Evolutionary conservation across 1,284 basidiomycete species (phyloP), one percentile per base, ranked within the genome.

Genomic region (Mrakiaceae sp.): DNA sequence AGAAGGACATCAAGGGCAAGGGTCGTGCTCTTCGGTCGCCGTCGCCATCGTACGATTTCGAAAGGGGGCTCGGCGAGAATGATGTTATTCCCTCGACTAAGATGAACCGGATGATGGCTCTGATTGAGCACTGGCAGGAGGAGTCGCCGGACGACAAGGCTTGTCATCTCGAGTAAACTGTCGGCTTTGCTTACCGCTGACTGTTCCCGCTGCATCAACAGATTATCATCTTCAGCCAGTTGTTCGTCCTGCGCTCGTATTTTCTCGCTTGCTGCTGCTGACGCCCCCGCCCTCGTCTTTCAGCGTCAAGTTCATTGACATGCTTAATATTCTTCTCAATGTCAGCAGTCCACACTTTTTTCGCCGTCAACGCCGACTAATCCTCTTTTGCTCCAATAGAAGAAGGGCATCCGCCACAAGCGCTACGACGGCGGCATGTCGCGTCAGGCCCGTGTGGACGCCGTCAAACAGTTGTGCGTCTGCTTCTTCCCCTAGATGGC

Each of bases 391-490:
- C 16, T 27, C 2, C 5, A n/a, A 16, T 5, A 27, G 2, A 6
- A 16, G 27, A 3, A 63, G 62, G 27, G 27, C 27, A 27, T 27
- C 27, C 27, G 27, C 27, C 27, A 27, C 27, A 27, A 27, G 27
- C 27, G 27, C 27, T 78, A 77, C 67, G 69, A 72, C 43, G 77
- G 77, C 7, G 64, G 66, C 4, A 77, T 78, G 75, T 69, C 68
- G 4, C 70, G 70, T 42, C 52, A 62, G 3, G 71, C 72, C 43
- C 55, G 62, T 44, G 50, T 42, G 47, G 61, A n/a, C 54, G 42
- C n/a, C 61, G 60, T 61, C 43, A 16, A 43, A 51, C 52, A 63
- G 50, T 63, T 27, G 27, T 27, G 27, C 27, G 27, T 27, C 27
- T 27, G 27, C 27, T 27, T 27, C 27, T 27, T 27, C 27, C 27